phyloP scores from a whole-genome alignment of 2,329 filamentous ascomycete species.

The Eutypella sp. region DNA sequence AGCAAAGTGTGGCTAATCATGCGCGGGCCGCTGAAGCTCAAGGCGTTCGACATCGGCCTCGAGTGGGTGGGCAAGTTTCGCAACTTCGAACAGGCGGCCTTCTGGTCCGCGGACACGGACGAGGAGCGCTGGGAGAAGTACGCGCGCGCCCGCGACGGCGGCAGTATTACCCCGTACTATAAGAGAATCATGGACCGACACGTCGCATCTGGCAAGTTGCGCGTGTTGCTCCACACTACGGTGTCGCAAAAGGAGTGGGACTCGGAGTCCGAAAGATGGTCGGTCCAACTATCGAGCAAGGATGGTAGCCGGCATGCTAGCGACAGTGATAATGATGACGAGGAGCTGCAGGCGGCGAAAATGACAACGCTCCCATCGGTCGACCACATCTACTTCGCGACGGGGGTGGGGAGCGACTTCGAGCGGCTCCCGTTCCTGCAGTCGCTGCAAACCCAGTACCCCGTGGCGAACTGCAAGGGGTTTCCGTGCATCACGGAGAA shows the following conservation, averaged over 20 bases:
- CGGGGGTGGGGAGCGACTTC: slow-evolving; percentile 63
- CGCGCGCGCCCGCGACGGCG: slow-evolving; percentile 62
- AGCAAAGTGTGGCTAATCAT: slow-evolving; percentile 66
- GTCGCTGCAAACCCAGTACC: slow-evolving; percentile 53
- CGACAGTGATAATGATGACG: slow-evolving; percentile 12
- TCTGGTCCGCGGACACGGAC: slow-evolving; percentile 71
- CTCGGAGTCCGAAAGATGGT: slow-evolving; percentile 40
- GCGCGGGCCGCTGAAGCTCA: slow-evolving; percentile 55
- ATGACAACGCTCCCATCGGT: slow-evolving; percentile 52
- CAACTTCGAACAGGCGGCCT: slow-evolving; percentile 70
- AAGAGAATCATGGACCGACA: slow-evolving; percentile 62
- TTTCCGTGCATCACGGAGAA: slow-evolving; percentile 72
- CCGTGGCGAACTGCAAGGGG: slow-evolving; percentile 58
- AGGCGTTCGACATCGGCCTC: slow-evolving; percentile 73
- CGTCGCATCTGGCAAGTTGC: slow-evolving; percentile 44
- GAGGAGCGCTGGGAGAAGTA: slow-evolving; percentile 64
- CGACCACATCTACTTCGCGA: slow-evolving; percentile 72
- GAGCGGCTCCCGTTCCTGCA: slow-evolving; percentile 55
- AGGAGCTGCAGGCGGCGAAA: no score
- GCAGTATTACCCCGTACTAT: slow-evolving; percentile 69
- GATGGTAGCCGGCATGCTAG: no score
- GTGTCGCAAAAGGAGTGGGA: slow-evolving; percentile 50
- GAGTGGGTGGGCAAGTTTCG: slow-evolving; percentile 80
- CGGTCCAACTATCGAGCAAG: slow-evolving; percentile 13
- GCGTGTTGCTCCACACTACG: slow-evolving; percentile 53